Evolutionary conservation across 495 filamentous ascomycete species (phyloP).

Genomic region (Niebla homalea): DNA sequence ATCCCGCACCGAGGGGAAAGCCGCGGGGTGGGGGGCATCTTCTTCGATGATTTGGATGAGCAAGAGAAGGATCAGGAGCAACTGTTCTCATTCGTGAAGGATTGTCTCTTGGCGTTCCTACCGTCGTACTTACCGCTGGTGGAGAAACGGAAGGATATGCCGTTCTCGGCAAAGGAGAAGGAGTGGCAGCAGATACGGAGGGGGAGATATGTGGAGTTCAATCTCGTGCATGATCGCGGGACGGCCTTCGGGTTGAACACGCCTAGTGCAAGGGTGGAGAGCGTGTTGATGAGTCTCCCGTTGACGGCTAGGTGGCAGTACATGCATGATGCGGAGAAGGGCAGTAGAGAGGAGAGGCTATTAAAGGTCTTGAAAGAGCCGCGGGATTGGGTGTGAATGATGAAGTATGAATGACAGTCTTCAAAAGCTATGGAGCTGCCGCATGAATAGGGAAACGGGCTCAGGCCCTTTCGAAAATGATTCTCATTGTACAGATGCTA

Average conservation of each 20-base stretch:
- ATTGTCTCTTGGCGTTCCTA: conserved; percentile 72
- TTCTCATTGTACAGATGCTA: no score
- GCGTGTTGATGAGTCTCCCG: conserved; percentile 93
- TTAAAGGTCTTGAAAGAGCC: conserved; percentile 76
- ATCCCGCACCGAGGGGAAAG: conserved; percentile 80
- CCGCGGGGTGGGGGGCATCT: conserved; percentile 91
- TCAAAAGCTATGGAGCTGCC: no score
- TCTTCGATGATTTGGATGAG: conserved; percentile 95
- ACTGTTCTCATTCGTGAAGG: conserved; percentile 81
- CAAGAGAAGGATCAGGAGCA: conserved; percentile 75
- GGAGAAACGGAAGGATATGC: conserved; percentile 76
- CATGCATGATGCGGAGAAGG: conserved; percentile 73
- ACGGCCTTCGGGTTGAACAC: conserved; percentile 92
- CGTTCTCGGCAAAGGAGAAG: conserved; percentile 72
- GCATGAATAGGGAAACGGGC: no score
- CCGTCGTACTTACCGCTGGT: conserved; percentile 89
- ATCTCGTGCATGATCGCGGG: conserved; percentile 91
- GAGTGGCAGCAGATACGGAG: conserved; percentile 91
- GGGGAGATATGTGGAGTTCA: conserved; percentile 95
- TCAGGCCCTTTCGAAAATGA: no score
- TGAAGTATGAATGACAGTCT: no score
- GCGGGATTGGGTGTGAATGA: conserved; percentile 67
- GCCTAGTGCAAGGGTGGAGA: conserved; percentile 82
- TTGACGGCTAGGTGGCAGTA: conserved; percentile 90
- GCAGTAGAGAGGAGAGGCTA: conserved; percentile 59